phyloP scores from a whole-genome alignment of 257 asterid genomes.

The Ilex asprella region DNA sequence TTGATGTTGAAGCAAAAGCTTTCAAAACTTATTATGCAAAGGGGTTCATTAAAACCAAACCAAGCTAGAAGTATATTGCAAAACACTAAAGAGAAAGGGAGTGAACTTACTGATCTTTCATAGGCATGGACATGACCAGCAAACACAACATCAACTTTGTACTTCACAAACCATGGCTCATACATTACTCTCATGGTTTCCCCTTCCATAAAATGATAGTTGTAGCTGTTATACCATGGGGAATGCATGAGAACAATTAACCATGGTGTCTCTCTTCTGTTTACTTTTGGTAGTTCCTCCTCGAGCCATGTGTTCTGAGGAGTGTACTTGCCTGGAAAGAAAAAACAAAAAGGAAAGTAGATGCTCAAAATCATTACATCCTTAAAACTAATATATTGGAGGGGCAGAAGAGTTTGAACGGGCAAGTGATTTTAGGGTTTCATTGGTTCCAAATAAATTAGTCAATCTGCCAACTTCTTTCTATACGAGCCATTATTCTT shows the following conservation, averaged over 20 bases:
- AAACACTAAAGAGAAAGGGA: too few species aligned
- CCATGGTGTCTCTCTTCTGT: constrained; percentile 87
- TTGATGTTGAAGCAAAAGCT: too few species aligned
- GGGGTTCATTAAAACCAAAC: too few species aligned
- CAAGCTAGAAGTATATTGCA: too few species aligned
- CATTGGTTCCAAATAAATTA: too few species aligned
- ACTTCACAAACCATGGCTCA: constrained; percentile 61
- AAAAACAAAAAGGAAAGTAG: background rate
- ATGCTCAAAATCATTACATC: too few species aligned
- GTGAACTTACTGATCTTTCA: constrained; percentile 58
- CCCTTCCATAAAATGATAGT: constrained; percentile 82
- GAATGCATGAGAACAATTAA: constrained; percentile 73
- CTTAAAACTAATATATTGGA: too few species aligned
- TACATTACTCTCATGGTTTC: constrained; percentile 88
- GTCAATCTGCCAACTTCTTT: too few species aligned
- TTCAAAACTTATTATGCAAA: too few species aligned
- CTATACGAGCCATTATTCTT: too few species aligned
- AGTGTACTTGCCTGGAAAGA: constrained; percentile 58
- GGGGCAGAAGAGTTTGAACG: too few species aligned
- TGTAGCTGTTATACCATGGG: constrained; percentile 91
- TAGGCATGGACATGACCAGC: constrained; percentile 94
- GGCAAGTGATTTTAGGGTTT: too few species aligned
- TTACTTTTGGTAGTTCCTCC: constrained; percentile 64
- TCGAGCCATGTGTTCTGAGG: constrained; percentile 74
- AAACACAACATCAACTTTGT: constrained; percentile 80